Evolutionary conservation across 306 rosid genomes (phyloP), one percentile per base, ranked within the genome.

Genomic region (Rosa persica): DNA sequence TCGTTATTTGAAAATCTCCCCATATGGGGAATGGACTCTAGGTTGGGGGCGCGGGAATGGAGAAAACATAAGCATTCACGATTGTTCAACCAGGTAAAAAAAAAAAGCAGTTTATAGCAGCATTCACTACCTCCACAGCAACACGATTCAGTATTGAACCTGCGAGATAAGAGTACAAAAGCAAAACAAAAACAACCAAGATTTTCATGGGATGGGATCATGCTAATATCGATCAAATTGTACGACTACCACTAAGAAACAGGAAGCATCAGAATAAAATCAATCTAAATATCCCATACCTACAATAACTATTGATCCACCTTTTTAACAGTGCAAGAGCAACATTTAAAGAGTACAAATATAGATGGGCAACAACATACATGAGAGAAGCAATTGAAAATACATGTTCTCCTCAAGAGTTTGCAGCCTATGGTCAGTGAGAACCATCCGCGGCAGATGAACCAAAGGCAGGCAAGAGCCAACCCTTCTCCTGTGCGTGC

Each of bases 391-490:
- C 90, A 84, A 66, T 73, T 44, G 40, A 82, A 86, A 80, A 83
- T 74, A 70, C 73, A 61, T 76, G 87, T 78, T 84, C 84, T 83
- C 82, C 87, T 89, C 85, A 76, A 82, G 74, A 80, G 71, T 86
- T 85, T 83, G 90, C 86, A 77, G 75, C 78, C 73, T 13, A 1
- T 62, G 62, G 83, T 70, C 77, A 75, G 66, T 67, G 81, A 84
- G 39, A 70, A 67, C 78, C 87, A 68, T 86, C 96, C 38, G 83
- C 16, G 19, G 79, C 80, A 65, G 81, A 71, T 6, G 90, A 84
- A 77, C 85, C 91, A 16, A 91, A 95, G 40, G 91, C 85, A 2
- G 93, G 88, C 8, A 89, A 75, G 42, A 91, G 93, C 98, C 99
- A 95, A 1, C 90, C 96, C 75, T 91, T 89, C 15, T 51, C 76